Base-by-base conservation (phyloP, 257 asterid genomes). In the Forsythia suspensa region DNA sequence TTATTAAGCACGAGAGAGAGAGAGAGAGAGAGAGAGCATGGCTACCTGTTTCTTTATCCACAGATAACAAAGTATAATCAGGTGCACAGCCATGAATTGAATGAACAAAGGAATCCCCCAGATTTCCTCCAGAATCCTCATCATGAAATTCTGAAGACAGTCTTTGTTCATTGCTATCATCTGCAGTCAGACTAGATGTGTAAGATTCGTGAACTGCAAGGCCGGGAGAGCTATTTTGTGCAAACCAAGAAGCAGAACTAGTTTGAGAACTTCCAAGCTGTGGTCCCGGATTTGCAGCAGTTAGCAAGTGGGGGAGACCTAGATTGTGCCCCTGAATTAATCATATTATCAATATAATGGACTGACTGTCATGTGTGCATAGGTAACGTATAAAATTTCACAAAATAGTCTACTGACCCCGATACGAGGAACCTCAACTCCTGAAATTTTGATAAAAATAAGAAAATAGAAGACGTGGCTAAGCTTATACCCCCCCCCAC, bases 171-270 rank as follows among this genome's bases (percentile, higher is more conserved):
- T 29, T 29, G 34, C 34, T 29, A 29, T 29, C 34, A 29, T 43
- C 70, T 76, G 51, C 15, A 57, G 55, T 76, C 46, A 77, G 79
- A 44, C 55, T 76, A 42, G 75, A 71, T 59, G 80, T 41, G 59
- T 69, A 55, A 29, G 81, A 81, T 63, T 57, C 65, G 55, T 76
- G 81, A 76, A 43, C 73, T 29, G 34, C 2, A 29, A 29, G 34
- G 34, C 34, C 34, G 9, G 43, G 66, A n/a, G 48, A 63, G 74
- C 66, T 34, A 59, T 59, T 37, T 36, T 15, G 70, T 15, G 52
- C 73, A 13, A 70, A 76, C 57, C 37, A 71, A 34, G 74, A 42
- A 2, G 18, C 15, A 71, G 63, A 36, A 42, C 70, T 76, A 63
- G 69, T 43, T 20, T 70, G 51, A 38, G 71, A 48, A 76, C 72